A percentile compares a stretch with the other conserved stretches of the same genome.
These are phyloP conservation scores for Plantago major DNA, from an alignment of 257 asterid species.

Conservation along the genomic window DNA sequence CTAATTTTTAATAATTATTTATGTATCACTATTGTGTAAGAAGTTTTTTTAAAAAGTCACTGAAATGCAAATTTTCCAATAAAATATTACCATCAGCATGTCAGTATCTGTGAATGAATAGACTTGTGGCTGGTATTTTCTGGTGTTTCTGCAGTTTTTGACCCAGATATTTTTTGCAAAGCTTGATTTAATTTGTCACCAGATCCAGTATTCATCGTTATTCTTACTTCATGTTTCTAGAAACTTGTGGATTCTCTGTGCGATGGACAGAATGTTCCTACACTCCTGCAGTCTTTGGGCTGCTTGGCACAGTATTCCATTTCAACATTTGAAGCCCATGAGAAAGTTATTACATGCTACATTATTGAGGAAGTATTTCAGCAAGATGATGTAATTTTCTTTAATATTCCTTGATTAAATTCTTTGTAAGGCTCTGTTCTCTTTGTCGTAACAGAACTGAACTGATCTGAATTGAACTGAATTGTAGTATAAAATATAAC, in stretches of 20 bases:
- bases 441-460: too few relatives aligned
- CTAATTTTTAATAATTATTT: too few relatives aligned
- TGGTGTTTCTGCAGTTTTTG: too few relatives aligned
- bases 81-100: constrained; percentile 13
- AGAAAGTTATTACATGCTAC: constrained; percentile 41
- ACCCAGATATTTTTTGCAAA: constrained; percentile 10
- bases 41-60: too few relatives aligned
- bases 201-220: constrained; percentile 19
- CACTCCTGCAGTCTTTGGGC: constrained; percentile 84
- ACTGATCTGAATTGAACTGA: too few relatives aligned
- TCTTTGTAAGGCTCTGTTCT: too few relatives aligned
- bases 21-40: too few relatives aligned
- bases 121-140: constrained; percentile 15
- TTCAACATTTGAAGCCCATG: constrained; percentile 60
- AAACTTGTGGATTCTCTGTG: constrained; percentile 58
- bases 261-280: constrained; percentile 48
- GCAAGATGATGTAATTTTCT: constrained; percentile 49
- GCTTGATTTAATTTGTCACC: constrained; percentile 16
- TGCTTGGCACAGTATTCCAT: constrained; percentile 68
- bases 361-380: constrained; percentile 64
- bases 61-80: too few relatives aligned
- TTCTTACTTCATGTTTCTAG: constrained; percentile 29
- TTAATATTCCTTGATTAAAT: constrained; percentile 13
- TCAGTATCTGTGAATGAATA: constrained; percentile 12
- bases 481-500: too few relatives aligned